Evolutionary conservation across 2,329 filamentous ascomycete species (phyloP), one percentile per base, ranked within the genome.

Genomic region (Penicillium rolfsii): DNA sequence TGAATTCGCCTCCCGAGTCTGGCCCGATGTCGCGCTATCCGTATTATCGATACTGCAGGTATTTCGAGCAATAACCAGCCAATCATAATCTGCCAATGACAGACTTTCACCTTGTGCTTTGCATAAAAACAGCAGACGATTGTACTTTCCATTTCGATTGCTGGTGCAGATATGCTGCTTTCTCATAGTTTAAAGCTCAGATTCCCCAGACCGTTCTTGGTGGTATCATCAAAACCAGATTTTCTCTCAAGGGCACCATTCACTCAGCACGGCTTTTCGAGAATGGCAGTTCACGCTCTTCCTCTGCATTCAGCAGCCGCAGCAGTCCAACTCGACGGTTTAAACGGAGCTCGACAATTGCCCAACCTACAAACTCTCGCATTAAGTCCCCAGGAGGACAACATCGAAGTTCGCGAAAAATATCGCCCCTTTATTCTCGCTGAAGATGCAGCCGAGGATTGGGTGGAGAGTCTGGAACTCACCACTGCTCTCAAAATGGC

Each of bases 381-480:
- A 2, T 79, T 87, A 35, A 58, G 73, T 0, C 63, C 73, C 16
- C 60, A 63, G 0, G 77, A 86, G 57, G 85, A 87, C 63, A 80
- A 85, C 55, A 8, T 70, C 0, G 63, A 70, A 1, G 73, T 83
- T 19, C 78, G 85, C 38, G 61, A 74, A 46, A 79, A 71, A 52
- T 88, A 88, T 66, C 80, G 87, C 1, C 86, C 85, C 0, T 89
- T 87, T 61, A 69, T 89, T 4, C 74, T 84, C 1, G 67, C 74
- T 38, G 71, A 77, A 0, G 69, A 75, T 12, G 56, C 75, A 3
- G 60, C 68, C 1, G 70, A 72, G 14, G 85, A 89, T 71, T 89
- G 87, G 87, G 74, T 88, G 24, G 74, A 78, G 0, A 62, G 77
- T 40, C 73, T 89, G 3, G 87, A 89, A 66, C 73, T 89, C 4